Percentiles rank a stretch among this genome's conserved stretches.
Evolutionary conservation across 2,329 filamentous ascomycete genomes (phyloP).

Genomic region (Camillea tinctor): DNA sequence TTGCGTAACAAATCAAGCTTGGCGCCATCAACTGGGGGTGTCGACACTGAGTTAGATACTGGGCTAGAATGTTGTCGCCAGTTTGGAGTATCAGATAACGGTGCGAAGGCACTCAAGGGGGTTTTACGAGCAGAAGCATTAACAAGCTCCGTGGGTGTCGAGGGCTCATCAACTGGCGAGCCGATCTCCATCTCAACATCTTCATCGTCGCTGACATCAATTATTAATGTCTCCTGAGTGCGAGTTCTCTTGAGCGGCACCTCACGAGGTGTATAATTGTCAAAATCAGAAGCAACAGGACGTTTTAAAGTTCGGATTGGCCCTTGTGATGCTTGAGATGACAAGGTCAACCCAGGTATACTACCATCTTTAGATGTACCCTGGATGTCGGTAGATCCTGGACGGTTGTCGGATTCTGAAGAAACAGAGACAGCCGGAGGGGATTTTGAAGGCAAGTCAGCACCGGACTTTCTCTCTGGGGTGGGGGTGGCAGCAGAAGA

Average conservation of each 20-base stretch:
- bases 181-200: slow-evolving; percentile 69
- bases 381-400: slow-evolving; percentile 14
- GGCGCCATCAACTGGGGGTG: slow-evolving; percentile 29
- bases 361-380: slow-evolving; percentile 18
- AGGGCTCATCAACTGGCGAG: slow-evolving; percentile 45
- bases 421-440: neutral
- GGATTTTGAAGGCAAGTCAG: slow-evolving; percentile 12
- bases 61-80: slow-evolving; percentile 42
- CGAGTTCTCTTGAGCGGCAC: slow-evolving; percentile 56
- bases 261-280: slow-evolving; percentile 47
- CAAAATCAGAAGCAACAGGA: slow-evolving; percentile 69
- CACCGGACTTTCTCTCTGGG: slow-evolving; percentile 1
- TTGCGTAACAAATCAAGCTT: slow-evolving; percentile 36
- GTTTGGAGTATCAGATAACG: slow-evolving; percentile 40
- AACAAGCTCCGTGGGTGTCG: slow-evolving; percentile 32
- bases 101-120: slow-evolving; percentile 45
- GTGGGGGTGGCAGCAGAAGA: neutral
- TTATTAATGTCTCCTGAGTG: slow-evolving; percentile 60
- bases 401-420: slow-evolving; percentile 9
- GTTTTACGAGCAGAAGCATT: slow-evolving; percentile 35
- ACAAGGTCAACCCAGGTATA: slow-evolving; percentile 27
- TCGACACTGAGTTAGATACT: slow-evolving; percentile 34
- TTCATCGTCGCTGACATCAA: slow-evolving; percentile 77
- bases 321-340: slow-evolving; percentile 20
- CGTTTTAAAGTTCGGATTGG: slow-evolving; percentile 47